These are phyloP conservation scores for Sambucus nigra DNA, from an alignment of 129 eudicot species.

Conservation along the genomic window DNA sequence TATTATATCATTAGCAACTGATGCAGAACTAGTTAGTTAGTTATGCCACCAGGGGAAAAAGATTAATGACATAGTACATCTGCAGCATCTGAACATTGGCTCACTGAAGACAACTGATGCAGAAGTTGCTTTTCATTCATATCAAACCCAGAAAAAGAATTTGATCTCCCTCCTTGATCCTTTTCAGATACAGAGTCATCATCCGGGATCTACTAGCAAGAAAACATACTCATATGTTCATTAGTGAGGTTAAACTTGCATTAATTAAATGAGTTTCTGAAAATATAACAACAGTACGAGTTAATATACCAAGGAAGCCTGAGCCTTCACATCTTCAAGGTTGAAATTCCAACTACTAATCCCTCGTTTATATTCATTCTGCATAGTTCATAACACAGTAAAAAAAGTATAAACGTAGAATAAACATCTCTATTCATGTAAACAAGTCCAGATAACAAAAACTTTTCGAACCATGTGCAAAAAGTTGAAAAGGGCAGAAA, in stretches of 20 bases:
- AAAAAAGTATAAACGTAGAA: background rate
- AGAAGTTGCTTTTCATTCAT: slow-evolving; percentile 32
- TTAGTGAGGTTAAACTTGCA: background rate
- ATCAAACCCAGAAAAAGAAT: slow-evolving; percentile 23
- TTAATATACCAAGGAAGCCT: slow-evolving; percentile 78
- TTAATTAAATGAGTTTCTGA: background rate
- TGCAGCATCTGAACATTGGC: slow-evolving; percentile 41
- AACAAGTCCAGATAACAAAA: background rate
- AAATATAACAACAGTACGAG: background rate
- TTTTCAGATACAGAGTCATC: slow-evolving; percentile 57
- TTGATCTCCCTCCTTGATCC: slow-evolving; percentile 39
- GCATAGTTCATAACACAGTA: slow-evolving; percentile 8
- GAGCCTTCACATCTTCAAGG: slow-evolving; percentile 92
- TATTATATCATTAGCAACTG: slow-evolving; percentile 7
- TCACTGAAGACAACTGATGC: slow-evolving; percentile 33
- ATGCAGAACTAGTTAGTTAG: too few relatives aligned
- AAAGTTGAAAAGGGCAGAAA: slow-evolving; percentile 2
- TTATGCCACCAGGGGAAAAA: background rate
- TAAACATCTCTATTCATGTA: background rate
- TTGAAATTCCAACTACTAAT: slow-evolving; percentile 94
- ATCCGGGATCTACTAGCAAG: slow-evolving; percentile 50
- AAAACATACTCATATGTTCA: background rate
- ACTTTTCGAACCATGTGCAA: background rate
- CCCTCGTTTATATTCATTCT: slow-evolving; percentile 97
- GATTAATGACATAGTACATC: slow-evolving; percentile 33